Base-by-base conservation (phyloP, 805 yeast species). In the Priceomyces melissophilus region DNA sequence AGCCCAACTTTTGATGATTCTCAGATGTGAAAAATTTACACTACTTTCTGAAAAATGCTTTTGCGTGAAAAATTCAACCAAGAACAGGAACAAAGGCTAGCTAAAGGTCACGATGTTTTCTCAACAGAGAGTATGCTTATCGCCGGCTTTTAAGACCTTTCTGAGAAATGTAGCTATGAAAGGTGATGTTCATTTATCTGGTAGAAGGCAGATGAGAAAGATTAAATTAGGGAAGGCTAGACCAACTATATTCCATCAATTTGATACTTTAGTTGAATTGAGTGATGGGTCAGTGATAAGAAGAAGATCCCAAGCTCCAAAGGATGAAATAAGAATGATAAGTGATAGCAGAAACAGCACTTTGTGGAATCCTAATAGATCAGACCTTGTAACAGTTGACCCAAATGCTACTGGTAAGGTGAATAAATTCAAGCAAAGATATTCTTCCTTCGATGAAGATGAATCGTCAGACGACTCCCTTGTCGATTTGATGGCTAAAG, bases 221-320 rank as follows among this genome's bases (percentile, higher is more conserved):
- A 84, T 86, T 52, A 63, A 69, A 45, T 64, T 82, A 41, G 97
- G 97, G 41, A 85, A 85, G 60, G 89, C 96, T 12, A 79, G 97
- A 64, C 97, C 98, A 2, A 89, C 96, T 27, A 84, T 93, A 31
- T 90, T 87, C 64, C 78, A 91, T 67, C 87, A 87, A 61, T 93
- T 93, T 60, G 89, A 91, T 48, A 84, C 90, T 26, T 65, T 75
- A 29, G 90, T 93, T n/a, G 96, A 91, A 64, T 74, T 90, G 43
- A 84, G 95, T 49, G 99, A 93, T 60, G 99, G 99, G 2, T 85
- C 96, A 25, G 96, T 95, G 2, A 72, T 89, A 27, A 71, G 69
- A 28, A 78, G 99, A 64, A 76, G 86, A 53, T 81, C 96, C 1
- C 95, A 86, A 49, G 87, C 81, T 44, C 99, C 99, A 9, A 85